Percentiles rank a stretch among this genome's conserved stretches.
Conservation (phyloP, 805 yeast genomes). For the Monosporozyma yasuniensis region DNA sequence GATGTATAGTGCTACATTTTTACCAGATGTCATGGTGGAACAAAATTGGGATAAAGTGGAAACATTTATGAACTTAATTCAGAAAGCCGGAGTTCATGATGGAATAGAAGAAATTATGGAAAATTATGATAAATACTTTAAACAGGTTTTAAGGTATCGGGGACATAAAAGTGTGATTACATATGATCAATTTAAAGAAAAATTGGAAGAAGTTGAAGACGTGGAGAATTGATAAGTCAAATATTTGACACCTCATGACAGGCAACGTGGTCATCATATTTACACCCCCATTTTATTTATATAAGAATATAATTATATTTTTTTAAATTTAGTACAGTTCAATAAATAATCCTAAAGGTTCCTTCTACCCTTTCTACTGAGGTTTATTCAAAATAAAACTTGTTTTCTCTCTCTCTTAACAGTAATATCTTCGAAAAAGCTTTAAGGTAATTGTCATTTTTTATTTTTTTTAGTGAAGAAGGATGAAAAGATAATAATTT, state of each 20-base stretch:
- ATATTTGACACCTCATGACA: background rate
- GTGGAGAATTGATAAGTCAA: background rate
- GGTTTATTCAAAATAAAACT: too few relatives aligned
- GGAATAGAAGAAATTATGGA: conserved; percentile 26
- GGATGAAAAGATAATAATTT: too few relatives aligned
- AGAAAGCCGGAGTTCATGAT: conserved; percentile 54
- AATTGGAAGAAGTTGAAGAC: conserved; percentile 1
- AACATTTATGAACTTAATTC: conserved; percentile 60
- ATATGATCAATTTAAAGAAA: conserved; percentile 34
- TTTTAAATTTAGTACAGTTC: too few relatives aligned
- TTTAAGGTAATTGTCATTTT: too few relatives aligned
- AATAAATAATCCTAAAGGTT: too few relatives aligned
- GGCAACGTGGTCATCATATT: too few relatives aligned
- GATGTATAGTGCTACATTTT: conserved; percentile 62
- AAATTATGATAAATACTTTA: conserved; percentile 24
- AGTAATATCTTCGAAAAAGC: too few relatives aligned
- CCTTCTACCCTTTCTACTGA: too few relatives aligned
- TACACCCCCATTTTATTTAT: too few relatives aligned
- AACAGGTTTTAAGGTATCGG: conserved; percentile 46
- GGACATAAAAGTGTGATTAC: conserved; percentile 40
- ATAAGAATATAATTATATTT: too few relatives aligned
- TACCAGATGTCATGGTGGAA: conserved; percentile 85
- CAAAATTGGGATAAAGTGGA: conserved; percentile 66
- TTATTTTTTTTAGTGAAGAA: too few relatives aligned
- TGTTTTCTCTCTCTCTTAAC: too few relatives aligned